Conservation (phyloP, 805 yeast species). For the Lachancea dasiensis region DNA sequence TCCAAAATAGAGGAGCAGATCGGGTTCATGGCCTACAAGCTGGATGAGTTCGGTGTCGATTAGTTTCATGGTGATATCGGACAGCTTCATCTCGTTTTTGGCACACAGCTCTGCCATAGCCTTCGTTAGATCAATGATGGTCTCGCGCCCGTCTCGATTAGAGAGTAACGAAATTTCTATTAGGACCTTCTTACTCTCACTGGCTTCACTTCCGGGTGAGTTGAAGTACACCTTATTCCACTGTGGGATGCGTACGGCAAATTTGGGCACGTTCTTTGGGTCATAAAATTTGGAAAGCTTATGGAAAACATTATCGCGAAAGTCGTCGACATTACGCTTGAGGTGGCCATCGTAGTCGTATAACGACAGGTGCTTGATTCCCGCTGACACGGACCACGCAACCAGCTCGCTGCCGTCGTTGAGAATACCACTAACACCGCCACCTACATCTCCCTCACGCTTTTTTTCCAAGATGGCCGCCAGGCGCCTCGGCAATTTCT, state of each 20-base stretch:
- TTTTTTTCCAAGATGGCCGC: constrained; percentile 71
- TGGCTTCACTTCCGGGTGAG: constrained; percentile 30
- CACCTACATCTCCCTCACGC: constrained; percentile 78
- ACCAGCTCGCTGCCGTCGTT: constrained; percentile 70
- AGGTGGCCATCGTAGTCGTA: constrained; percentile 77
- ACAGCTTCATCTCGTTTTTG: constrained; percentile 50
- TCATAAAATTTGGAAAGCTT: constrained; percentile 73
- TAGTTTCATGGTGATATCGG: constrained; percentile 67
- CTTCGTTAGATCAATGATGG: constrained; percentile 81
- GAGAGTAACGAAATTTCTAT: constrained; percentile 65
- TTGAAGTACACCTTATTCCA: constrained; percentile 41
- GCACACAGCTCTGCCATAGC: constrained; percentile 75
- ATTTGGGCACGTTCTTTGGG: constrained; percentile 56
- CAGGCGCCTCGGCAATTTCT: constrained; percentile 71
- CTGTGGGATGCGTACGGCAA: constrained; percentile 62
- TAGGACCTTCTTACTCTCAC: constrained; percentile 37
- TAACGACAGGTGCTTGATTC: constrained; percentile 61
- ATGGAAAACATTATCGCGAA: constrained; percentile 50
- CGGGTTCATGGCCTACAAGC: constrained; percentile 89
- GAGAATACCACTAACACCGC: constrained; percentile 78
- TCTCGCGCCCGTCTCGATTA: constrained; percentile 78
- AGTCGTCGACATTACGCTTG: constrained; percentile 47
- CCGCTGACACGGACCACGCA: constrained; percentile 90
- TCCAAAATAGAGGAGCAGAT: constrained; percentile 73
- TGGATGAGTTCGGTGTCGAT: constrained; percentile 69